Base-by-base conservation (phyloP, 352 stramenopile species). In the Phytopythium ostracodes region DNA sequence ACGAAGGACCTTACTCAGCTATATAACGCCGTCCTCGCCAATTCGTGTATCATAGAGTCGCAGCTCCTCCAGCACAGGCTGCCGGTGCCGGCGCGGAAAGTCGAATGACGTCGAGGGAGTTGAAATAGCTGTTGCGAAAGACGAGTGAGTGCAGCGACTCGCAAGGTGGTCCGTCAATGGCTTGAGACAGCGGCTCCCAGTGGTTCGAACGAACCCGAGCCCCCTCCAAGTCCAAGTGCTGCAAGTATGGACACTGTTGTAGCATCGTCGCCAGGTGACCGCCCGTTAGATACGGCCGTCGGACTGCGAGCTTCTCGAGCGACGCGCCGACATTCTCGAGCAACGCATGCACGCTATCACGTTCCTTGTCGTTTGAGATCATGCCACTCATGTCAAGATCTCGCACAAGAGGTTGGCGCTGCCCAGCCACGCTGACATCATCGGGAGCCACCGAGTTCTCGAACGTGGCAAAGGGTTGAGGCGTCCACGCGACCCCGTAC, bases 141-240 rank as follows among this genome's bases (percentile, higher is more conserved):
- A 50, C 50, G 33, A 49, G 24, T 14, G 53, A 50, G 24, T n/a
- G 36, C 15, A 59, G 53, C 40, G n/a, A 47, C 8, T 20, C 20
- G 25, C 53, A 15, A 22, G 35, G 35, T 1, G 31, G 53, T 27
- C 7, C 5, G 4, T 50, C 33, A 11, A 59, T 31, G 0, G 53
- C 53, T 10, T 35, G 53, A 4, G 9, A 46, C 6, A 50, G 35
- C 35, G 53, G 53, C 8, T 59, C 53, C 35, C 35, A 50, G 33
- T 38, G 3, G 33, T 38, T 38, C 33, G 36, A 24, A n/a, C 27
- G 33, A 5, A 59, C 20, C 2, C 35, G 35, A 49, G 20, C 29
- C 14, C 53, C 33, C 18, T 59, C 53, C 7, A 59, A 20, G 17
- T 59, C 38, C 53, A 59, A 24, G 9, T 59, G 53, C 53, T 50